Evolutionary conservation across 139 green algal species (phyloP).

Genomic region (Coelastrella sp.): DNA sequence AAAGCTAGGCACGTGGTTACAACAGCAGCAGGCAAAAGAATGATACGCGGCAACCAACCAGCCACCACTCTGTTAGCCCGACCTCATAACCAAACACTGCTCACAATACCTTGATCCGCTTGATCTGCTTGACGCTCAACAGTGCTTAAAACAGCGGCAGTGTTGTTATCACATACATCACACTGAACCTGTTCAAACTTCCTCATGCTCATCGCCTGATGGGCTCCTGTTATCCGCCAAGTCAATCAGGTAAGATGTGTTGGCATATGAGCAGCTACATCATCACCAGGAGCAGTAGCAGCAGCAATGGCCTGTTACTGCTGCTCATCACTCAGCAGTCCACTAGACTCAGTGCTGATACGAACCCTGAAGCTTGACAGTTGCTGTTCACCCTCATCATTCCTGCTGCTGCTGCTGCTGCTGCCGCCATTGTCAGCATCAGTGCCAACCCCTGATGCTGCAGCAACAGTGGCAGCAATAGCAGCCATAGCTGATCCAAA

Average conservation of each 20-base stretch:
- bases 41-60: too few relatives aligned
- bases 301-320: not conserved
- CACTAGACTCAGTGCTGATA: constrained; percentile 18
- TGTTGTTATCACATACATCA: too few relatives aligned
- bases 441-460: not conserved
- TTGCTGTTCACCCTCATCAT: not conserved
- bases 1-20: too few relatives aligned
- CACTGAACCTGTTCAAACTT: not conserved
- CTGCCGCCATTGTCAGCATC: not conserved
- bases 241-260: too few relatives aligned
- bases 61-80: too few relatives aligned
- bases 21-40: too few relatives aligned
- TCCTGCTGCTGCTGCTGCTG: not conserved
- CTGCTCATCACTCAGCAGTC: not conserved
- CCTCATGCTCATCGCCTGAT: not conserved
- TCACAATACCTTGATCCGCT: too few relatives aligned
- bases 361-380: constrained; percentile 23
- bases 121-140: too few relatives aligned
- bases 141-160: too few relatives aligned
- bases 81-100: too few relatives aligned
- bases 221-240: not conserved
- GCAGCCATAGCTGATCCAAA: not conserved
- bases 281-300: not conserved
- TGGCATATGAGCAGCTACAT: not conserved
- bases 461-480: not conserved